Conservation (phyloP, 1,139 yeast genomes). For the Magnusiomyces suaveolens region DNA sequence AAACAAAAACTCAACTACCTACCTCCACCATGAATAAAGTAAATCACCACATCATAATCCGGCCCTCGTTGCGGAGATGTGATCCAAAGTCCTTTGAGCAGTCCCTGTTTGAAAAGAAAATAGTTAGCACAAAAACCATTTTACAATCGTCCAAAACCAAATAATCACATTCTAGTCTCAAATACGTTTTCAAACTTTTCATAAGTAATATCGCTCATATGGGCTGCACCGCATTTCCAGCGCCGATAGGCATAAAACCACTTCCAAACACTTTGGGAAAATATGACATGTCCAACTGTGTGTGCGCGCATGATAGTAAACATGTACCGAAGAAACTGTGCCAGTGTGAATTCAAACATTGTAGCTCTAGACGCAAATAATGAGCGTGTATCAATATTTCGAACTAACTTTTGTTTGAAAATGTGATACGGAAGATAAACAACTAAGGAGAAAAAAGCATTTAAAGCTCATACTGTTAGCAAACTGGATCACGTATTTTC, state of each 20-base stretch:
- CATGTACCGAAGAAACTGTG: conserved; percentile 21
- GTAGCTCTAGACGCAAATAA: conserved; percentile 23
- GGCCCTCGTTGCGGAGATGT: conserved; percentile 27
- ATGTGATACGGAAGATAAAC: conserved; percentile 19
- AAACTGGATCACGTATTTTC: neutral
- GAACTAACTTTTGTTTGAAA: conserved; percentile 18
- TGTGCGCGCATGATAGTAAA: conserved; percentile 17
- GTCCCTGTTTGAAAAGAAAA: conserved; percentile 14
- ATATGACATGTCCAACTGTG: conserved; percentile 20
- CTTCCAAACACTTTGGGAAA: conserved; percentile 18
- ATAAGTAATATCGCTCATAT: conserved; percentile 23
- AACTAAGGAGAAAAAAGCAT: conserved; percentile 7
- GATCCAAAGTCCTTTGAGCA: conserved; percentile 32
- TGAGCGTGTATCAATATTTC: conserved; percentile 22
- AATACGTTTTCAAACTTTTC: conserved; percentile 4
- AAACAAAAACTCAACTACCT: neutral
- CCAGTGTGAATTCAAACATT: conserved; percentile 22
- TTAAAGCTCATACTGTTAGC: neutral
- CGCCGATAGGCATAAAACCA: conserved; percentile 22
- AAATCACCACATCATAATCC: conserved; percentile 31
- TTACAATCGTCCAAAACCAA: neutral
- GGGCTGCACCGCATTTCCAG: conserved; percentile 24
- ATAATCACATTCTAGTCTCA: neutral
- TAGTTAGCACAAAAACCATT: neutral
- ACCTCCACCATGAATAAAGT: conserved; percentile 35